These are phyloP conservation scores for Eucalyptus marginata DNA, from an alignment of 345 rosid genomes.

Conservation along the genomic window DNA sequence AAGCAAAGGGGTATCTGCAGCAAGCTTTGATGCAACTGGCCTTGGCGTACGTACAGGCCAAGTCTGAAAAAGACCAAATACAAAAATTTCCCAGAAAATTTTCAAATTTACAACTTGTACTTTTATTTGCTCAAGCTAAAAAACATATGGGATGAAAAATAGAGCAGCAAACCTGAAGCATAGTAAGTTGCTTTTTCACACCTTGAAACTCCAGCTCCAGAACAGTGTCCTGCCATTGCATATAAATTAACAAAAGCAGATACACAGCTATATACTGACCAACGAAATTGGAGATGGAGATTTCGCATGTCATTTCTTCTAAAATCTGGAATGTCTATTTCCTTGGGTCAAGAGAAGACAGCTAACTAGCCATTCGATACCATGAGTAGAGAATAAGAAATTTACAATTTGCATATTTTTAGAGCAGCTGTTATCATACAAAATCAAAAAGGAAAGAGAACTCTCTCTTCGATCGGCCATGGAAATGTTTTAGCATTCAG, in stretches of 20 bases:
- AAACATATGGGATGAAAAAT: not conserved
- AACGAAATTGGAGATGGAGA: not conserved
- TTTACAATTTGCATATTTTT: not conserved
- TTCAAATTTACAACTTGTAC: not conserved
- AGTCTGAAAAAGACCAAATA: conserved; percentile 30
- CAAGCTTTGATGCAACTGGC: conserved; percentile 98
- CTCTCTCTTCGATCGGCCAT: not conserved
- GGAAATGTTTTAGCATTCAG: not conserved
- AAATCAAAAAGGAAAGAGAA: not conserved
- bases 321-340: not conserved
- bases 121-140: not conserved
- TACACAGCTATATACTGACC: not conserved
- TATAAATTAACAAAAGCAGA: not conserved
- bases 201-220: conserved; percentile 99
- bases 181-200: conserved; percentile 78
- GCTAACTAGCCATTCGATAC: not conserved
- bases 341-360: not conserved
- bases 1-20: conserved; percentile 98
- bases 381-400: not conserved
- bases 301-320: not conserved
- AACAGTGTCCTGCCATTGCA: conserved; percentile 63
- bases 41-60: conserved; percentile 99
- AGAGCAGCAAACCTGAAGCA: conserved; percentile 80
- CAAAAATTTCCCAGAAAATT: not conserved
- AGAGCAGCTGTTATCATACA: not conserved